These are phyloP conservation scores for Penicillium sp. DNA, from an alignment of 2,329 filamentous ascomycete genomes.

Conservation along the genomic window DNA sequence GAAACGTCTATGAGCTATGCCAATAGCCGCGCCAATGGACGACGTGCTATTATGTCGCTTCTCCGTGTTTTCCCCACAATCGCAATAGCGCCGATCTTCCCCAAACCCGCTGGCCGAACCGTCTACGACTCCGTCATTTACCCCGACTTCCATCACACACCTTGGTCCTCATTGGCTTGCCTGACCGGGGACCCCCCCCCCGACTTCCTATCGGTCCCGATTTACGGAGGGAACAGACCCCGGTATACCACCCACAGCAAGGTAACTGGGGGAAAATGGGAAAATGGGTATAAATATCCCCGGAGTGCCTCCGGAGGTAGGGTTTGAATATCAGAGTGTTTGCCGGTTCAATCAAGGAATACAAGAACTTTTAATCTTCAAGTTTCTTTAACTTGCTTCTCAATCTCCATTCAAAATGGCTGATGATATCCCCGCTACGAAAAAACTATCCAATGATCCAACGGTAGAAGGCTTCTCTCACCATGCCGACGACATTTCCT, in stretches of 20 bases:
- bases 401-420: constrained; percentile 18
- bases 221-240: neutral
- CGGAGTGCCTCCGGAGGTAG: neutral
- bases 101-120: neutral
- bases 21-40: neutral
- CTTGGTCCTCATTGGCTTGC: neutral
- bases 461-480: constrained; percentile 32
- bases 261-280: neutral
- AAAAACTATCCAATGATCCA: constrained; percentile 20
- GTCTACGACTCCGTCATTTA: neutral
- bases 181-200: neutral
- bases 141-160: neutral
- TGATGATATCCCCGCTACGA: constrained; percentile 18
- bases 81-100: constrained; percentile 4
- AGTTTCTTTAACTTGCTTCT: neutral
- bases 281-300: constrained; percentile 3
- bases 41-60: neutral
- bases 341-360: neutral
- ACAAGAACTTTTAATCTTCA: neutral
- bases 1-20: neutral
- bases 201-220: neutral
- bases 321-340: neutral
- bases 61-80: constrained; percentile 4
- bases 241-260: neutral
- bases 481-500: constrained; percentile 35